Evolutionary conservation across 306 rosid species (phyloP).

Genomic region (Neltuma alba): DNA sequence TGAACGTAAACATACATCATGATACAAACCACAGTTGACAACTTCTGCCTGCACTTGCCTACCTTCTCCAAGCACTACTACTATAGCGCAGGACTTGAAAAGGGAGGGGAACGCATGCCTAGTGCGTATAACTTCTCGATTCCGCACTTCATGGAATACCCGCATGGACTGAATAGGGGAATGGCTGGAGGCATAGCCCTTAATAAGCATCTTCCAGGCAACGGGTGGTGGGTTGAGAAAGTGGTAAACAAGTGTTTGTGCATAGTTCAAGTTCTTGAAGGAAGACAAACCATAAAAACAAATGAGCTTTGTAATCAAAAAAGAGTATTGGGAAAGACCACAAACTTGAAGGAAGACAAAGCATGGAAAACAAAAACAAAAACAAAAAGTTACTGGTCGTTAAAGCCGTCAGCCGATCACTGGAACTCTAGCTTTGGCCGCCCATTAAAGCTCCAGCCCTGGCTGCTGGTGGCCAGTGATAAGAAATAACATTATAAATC

Average conservation of each 20-base stretch:
- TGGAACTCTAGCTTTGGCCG: too few species aligned
- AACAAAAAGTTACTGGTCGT: too few species aligned
- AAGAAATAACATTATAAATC: too few species aligned
- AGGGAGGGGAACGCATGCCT: constrained; percentile 73
- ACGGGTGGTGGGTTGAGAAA: constrained; percentile 42
- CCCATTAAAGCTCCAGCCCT: too few species aligned
- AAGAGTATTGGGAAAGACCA: constrained; percentile 57
- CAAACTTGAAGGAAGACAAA: constrained; percentile 54
- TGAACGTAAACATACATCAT: constrained; percentile 75
- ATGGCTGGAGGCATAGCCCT: constrained; percentile 65
- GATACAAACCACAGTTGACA: constrained; percentile 66
- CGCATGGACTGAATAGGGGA: constrained; percentile 58
- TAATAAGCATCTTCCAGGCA: constrained; percentile 78
- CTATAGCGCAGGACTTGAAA: constrained; percentile 65
- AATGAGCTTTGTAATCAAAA: constrained; percentile 59
- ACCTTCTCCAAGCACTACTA: constrained; percentile 53
- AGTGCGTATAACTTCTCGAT: constrained; percentile 55
- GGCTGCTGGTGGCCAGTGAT: too few species aligned
- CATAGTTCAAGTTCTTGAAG: constrained; percentile 54
- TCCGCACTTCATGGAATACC: constrained; percentile 61
- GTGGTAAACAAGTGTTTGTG: constrained; percentile 48
- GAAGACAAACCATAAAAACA: constrained; percentile 59
- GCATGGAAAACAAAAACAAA: too few species aligned
- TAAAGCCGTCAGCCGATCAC: too few species aligned
- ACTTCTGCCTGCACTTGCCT: constrained; percentile 61